Percentiles rank a stretch among this genome's conserved stretches.
phyloP scores from a whole-genome alignment of 331 rosid species.

The Erythrophleum ivorense region DNA sequence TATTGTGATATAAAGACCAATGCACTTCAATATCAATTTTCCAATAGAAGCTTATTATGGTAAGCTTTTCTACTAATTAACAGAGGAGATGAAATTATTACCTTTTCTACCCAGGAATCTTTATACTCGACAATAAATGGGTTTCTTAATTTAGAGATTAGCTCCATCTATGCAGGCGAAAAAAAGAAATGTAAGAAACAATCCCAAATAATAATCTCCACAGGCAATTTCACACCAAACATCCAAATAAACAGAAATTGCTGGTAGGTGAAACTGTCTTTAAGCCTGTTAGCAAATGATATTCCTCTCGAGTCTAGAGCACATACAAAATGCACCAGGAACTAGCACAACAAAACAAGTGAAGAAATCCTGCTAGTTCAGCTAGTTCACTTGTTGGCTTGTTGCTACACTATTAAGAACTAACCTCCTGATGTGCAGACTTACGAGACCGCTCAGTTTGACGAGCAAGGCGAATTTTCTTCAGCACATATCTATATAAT shows the following conservation, averaged over 20 bases:
- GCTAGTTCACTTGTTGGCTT: slow-evolving; percentile 20
- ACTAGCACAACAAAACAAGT: slow-evolving; percentile 8
- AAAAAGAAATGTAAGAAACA: slow-evolving; percentile 11
- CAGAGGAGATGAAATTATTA: slow-evolving; percentile 38
- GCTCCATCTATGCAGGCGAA: slow-evolving; percentile 74
- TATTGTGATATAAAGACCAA: slow-evolving; percentile 7
- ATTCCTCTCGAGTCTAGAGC: slow-evolving; percentile 16
- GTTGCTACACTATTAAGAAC: slow-evolving; percentile 32
- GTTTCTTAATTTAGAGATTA: slow-evolving; percentile 76
- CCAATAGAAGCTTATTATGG: slow-evolving; percentile 31
- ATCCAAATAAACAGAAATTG: slow-evolving; percentile 20
- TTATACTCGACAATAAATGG: slow-evolving; percentile 96
- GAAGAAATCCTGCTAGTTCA: background rate
- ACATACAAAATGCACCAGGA: background rate
- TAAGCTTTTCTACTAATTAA: slow-evolving; percentile 28
- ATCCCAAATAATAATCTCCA: slow-evolving; percentile 8
- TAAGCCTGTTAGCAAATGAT: background rate
- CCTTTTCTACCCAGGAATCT: slow-evolving; percentile 99
- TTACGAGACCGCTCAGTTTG: slow-evolving; percentile 92
- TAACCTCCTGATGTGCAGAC: slow-evolving; percentile 95
- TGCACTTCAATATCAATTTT: slow-evolving; percentile 18
- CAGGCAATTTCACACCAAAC: slow-evolving; percentile 34
- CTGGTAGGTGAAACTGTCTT: slow-evolving; percentile 12
- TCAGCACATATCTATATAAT: slow-evolving; percentile 76
- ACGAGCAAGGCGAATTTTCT: slow-evolving; percentile 96